Evolutionary conservation across 768 basidiomycete species (phyloP), one percentile per base, ranked within the genome.

Genomic region (Lentinula edodes): DNA sequence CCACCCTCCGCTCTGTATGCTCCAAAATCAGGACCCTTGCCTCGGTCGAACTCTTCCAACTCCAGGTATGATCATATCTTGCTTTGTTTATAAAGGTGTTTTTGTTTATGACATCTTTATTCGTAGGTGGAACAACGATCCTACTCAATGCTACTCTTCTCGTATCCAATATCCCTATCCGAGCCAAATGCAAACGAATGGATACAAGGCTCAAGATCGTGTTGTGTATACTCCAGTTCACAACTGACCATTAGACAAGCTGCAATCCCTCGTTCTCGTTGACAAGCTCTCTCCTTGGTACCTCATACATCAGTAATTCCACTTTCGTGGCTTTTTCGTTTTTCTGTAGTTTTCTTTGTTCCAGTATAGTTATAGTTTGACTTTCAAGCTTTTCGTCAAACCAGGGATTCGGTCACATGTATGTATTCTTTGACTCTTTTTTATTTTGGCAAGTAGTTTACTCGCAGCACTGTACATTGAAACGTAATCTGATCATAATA

Each of bases 1-100:
- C 50, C 48, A 60, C 59, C 48, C 16, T 39, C 58, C 58, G 57
- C 48, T 59, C 38, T 41, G 43, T 59, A 59, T 59, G 58, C 58
- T 59, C 34, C 42, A 4, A 59, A 48, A 28, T 41, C 28, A 12
- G 58, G 58, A 48, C 20, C 15, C 18, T 52, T 60, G 59, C 16
- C 59, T 18, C 59, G 59, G 13, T 52, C 59, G 16, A 52, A 39
- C 39, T 60, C 59, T 52, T 16, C 51, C 28, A 52, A 39, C 1
- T 52, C 59, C 52, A 52, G 59, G 59, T 60, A 41, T 35, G 59
- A 20, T 38, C 20, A 15, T 23, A 15, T 5, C 41, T 23, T 45
- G 35, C 20, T 20, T 52, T 28, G n/a, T 34, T 9, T 6, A 34
- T 23, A n/a, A 36, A 13, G 34, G 5, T n/a, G 5, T n/a, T 39